Evolutionary conservation across 2,329 filamentous ascomycete species (phyloP), one percentile per base, ranked within the genome.

Genomic region (Neofusicoccum kwambonambiense): DNA sequence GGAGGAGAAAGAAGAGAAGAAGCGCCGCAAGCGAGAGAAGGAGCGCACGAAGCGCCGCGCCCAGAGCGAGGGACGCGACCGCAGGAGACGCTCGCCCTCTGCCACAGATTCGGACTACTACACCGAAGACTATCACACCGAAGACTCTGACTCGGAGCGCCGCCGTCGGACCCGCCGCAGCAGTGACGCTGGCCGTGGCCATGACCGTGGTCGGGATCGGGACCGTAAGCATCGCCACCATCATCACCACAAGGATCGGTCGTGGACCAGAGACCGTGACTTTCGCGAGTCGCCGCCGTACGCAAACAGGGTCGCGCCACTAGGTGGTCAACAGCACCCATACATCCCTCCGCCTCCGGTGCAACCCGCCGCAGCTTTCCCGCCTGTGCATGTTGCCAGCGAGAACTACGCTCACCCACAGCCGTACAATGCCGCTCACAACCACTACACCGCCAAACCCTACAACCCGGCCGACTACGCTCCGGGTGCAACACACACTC

Each of bases 391-490:
- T 44, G 63, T 68, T 15, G 71, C 73, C 58, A 73, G 74, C 47
- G 76, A 76, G 47, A 44, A 52, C 65, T 72, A 68, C 15, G 52
- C 51, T 6, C 62, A 64, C n/a, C 52, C 54, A 6, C 62, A 64
- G 35, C 62, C 52, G 8, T 54, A 57, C 52, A 64, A 64, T 11
- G 41, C 52, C 0, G 52, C 54, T 42, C 39, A 52, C 37, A 56
- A 60, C 19, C 39, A 52, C 27, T 64, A 64, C 13, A 35, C 37
- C 2, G 34, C 45, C 3, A 57, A 54, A 64, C 72, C 75, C 15
- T 78, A 78, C 68, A 74, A 75, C 54, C 70, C 75, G 41, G 74
- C 74, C 64, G 74, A 76, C 52, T 64, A 64, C 13, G 61, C 27
- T 4, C 39, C 61, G 11, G 50, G 61, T 19, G 39, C 39, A 8